phyloP scores from a whole-genome alignment of 2,329 filamentous ascomycete genomes.

The Pestalotiopsis sp. region DNA sequence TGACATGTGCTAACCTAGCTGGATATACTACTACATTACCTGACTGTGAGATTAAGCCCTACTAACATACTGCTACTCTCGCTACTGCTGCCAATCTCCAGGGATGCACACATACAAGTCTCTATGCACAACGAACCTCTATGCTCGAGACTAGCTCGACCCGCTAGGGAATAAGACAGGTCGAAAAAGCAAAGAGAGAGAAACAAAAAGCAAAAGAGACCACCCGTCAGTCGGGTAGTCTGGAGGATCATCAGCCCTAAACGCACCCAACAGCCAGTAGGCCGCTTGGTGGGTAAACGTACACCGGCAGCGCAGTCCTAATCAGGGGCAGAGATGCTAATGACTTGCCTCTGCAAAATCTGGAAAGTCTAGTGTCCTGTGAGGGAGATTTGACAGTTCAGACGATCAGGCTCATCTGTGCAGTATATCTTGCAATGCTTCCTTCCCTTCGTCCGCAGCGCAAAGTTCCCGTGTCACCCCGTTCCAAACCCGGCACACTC shows the following conservation, averaged over 20 bases:
- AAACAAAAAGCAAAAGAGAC: neutral
- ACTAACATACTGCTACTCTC: neutral
- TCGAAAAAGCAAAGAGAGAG: neutral
- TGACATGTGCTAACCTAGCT: neutral
- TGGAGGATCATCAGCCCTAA: neutral
- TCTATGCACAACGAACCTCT: neutral
- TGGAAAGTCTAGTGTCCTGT: neutral
- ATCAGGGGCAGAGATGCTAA: neutral
- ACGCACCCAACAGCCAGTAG: neutral
- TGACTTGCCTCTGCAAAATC: neutral
- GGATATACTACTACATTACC: neutral
- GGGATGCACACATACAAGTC: neutral
- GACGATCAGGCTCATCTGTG: neutral
- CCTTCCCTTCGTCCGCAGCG: neutral
- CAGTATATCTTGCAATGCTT: neutral
- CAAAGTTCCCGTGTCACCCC: neutral
- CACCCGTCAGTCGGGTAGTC: neutral
- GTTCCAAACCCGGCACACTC: neutral
- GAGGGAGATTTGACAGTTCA: neutral
- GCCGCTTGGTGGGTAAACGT: neutral
- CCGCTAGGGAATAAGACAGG: neutral
- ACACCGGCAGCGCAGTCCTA: neutral
- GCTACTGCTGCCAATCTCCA: neutral
- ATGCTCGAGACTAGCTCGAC: neutral
- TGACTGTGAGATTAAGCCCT: neutral